Evolutionary conservation across 345 rosid species (phyloP), one percentile per base, ranked within the genome.

Genomic region (Erodium maritimum): DNA sequence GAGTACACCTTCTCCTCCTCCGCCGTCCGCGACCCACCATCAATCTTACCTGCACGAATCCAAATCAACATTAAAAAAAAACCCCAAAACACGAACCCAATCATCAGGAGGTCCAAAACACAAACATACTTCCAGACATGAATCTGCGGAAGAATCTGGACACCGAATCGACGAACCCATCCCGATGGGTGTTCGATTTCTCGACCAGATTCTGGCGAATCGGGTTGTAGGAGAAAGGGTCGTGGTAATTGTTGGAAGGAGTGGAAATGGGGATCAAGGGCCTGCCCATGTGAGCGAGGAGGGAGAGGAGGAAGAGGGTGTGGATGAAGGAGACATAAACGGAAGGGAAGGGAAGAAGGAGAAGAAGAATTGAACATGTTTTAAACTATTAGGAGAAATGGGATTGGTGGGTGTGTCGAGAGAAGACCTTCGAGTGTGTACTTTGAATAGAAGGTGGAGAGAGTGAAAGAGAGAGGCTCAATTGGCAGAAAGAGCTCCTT

Each of bases 1-100:
- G 85, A 78, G 50, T 76, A 80, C 2, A 85, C 79, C 71, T 74
- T 82, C 74, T 82, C 88, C 61, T 85, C 91, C 61, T 67, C 85
- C 60, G 73, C 78, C 14, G 91, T 72, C 73, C 71, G 66, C 19
- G 73, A 74, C 19, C 84, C 81, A 14, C 88, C 88, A 50, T 80
- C 81, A 33, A 57, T 51, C 68, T 75, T 78, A 24, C 21, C 88
- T 82, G 61, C 68, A 71, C 50, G 63, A 19, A 16, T 29, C 34
- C 3, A 16, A 10, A 2, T 22, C 56, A 48, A 57, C 78, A 69
- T 24, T 19, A 24, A 23, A 71, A 25, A 63, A 11, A 22, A 53
- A 56, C 10, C 22, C 45, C 19, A 29, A 29, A 5, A 5, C 9
- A 13, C 4, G 54, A 18, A 21, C 5, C 53, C 19, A 34, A 54